Base-by-base conservation (phyloP, 2,329 filamentous ascomycete species). In the Botryotinia narcissicola region DNA sequence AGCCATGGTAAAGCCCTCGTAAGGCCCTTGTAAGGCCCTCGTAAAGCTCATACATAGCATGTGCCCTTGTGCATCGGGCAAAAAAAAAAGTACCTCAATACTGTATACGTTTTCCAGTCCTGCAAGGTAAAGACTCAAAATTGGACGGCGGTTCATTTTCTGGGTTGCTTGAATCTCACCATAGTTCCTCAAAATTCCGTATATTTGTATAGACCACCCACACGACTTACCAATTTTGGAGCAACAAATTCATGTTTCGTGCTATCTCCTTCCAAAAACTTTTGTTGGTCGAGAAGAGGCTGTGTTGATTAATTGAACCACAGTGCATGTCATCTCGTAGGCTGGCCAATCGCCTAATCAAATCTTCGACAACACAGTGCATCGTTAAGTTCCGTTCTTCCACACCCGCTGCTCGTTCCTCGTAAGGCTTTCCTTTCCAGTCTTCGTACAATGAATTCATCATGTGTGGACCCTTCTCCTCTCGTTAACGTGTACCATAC, bases 361-460 rank as follows among this genome's bases (percentile, higher is more conserved):
- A 35, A 29, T 42, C 48, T 54, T 42, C 64, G 46, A 35, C 64
- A 54, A 8, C 25, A 29, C 48, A 37, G 63, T 54, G 48, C 35
- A 40, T 51, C 64, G 64, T 57, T 57, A 57, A 48, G 35, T 57
- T 68, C 64, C 48, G 35, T 54, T 68, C 22, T 40, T 40, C 16
- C 64, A 54, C 22, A 20, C 64, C 35, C 35, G 35, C 35, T 22
- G 46, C 8, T 16, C 29, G 1, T 57, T n/a, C 25, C 35, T n/a
- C 35, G 64, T 57, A 68, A 68, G 64, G 64, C 64, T 67, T 40
- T 54, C 46, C 46, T 54, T 40, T 54, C 46, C 25, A 9, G 46
- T 54, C 64, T 10, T 48, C 7, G 8, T 54, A 20, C 35, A 40
- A 51, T 51, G n/a, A 16, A 29, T 51, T 54, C 18, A 22, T n/a